Percentiles rank a stretch among this genome's conserved stretches.
These are phyloP conservation scores for Lichtheimia corymbifera DNA, from an alignment of 371 early-diverging fungal genomes.

Conservation along the genomic window DNA sequence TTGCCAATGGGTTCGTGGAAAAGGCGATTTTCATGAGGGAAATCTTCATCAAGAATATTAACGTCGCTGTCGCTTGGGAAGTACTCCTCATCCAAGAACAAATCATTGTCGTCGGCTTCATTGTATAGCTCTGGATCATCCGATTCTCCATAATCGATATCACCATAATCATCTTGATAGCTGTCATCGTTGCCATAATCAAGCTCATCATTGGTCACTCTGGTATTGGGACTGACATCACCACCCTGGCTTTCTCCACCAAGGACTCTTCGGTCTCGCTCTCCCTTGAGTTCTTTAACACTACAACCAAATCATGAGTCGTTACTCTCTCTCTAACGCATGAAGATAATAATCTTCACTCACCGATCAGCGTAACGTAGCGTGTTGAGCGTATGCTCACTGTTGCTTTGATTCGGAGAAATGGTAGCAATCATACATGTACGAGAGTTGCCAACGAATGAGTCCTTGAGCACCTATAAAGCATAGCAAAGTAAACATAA, in stretches of 20 bases:
- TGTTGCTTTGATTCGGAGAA: conserved; percentile 87
- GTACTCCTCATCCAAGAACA: conserved; percentile 29
- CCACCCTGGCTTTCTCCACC: conserved; percentile 16
- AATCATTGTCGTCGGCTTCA: conserved; percentile 17
- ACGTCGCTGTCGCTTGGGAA: conserved; percentile 25
- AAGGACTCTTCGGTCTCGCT: conserved; percentile 26
- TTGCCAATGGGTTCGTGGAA: background rate
- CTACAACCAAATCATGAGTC: conserved; percentile 25
- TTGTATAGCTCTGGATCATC: conserved; percentile 34
- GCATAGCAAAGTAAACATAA: background rate
- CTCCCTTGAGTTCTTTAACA: conserved; percentile 83
- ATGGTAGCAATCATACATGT: conserved; percentile 98
- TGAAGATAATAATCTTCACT: background rate
- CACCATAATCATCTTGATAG: conserved; percentile 34
- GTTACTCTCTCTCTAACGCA: no score
- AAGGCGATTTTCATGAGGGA: conserved; percentile 30
- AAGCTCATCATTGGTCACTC: conserved; percentile 8
- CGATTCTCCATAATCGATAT: conserved; percentile 26
- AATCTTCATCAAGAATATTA: conserved; percentile 40
- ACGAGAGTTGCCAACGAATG: conserved; percentile 95
- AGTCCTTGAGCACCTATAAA: conserved; percentile 89
- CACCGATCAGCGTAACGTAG: conserved; percentile 96
- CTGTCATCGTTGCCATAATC: conserved; percentile 26
- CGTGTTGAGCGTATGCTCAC: conserved; percentile 98
- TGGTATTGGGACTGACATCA: conserved; percentile 17